These are phyloP conservation scores for Brassica hybrid DNA, from an alignment of 441 rosid species.

Conservation along the genomic window DNA sequence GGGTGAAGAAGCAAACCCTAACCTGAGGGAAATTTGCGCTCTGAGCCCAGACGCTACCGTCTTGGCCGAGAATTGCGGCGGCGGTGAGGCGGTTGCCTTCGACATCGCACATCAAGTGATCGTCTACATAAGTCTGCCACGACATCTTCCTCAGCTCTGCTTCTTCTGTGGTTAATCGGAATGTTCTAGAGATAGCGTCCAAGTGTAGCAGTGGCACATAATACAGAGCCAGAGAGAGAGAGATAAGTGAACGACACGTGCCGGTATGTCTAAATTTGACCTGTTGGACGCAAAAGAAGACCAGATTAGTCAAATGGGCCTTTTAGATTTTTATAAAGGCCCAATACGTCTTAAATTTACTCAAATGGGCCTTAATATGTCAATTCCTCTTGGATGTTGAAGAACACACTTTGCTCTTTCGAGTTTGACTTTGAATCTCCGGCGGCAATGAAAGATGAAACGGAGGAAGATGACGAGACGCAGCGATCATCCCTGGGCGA, in stretches of 20 bases:
- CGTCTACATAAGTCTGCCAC: constrained; percentile 79
- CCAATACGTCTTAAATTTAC: neutral
- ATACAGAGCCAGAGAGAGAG: neutral
- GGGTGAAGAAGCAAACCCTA: neutral
- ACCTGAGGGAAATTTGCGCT: constrained; percentile 69
- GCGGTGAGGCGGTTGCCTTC: constrained; percentile 63
- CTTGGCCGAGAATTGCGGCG: constrained; percentile 75
- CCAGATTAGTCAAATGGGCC: neutral
- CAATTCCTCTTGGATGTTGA: no score
- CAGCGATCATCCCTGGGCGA: constrained; percentile 24
- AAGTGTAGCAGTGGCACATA: constrained; percentile 29
- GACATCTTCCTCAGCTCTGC: constrained; percentile 54
- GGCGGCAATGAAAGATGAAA: constrained; percentile 25
- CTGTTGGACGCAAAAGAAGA: no score
- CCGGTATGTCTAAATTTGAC: neutral
- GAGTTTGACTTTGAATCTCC: constrained; percentile 6
- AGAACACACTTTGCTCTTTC: no score
- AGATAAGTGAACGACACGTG: constrained; percentile 4
- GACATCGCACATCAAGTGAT: constrained; percentile 74
- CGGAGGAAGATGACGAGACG: constrained; percentile 28
- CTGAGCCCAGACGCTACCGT: constrained; percentile 86
- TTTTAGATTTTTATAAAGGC: neutral
- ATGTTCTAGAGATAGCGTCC: constrained; percentile 50
- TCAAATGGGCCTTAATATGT: neutral
- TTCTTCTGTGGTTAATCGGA: constrained; percentile 32